Conservation (phyloP, 2,329 filamentous ascomycete genomes). For the Aspergillus tamarii region DNA sequence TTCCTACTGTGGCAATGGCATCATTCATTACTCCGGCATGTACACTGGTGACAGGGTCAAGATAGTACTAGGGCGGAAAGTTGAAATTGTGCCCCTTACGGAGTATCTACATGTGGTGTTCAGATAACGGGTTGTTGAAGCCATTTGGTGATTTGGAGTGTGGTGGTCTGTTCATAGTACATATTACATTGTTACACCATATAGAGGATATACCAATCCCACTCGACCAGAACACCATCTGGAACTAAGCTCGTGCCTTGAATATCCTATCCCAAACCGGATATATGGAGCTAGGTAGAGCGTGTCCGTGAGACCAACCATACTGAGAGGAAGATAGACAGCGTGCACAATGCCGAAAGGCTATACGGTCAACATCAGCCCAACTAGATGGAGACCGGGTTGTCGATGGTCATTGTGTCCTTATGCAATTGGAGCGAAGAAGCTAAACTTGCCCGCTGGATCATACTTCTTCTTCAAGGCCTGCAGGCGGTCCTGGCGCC, state of each 20-base stretch:
- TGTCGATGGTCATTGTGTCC: background rate
- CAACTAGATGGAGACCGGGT: too few species aligned
- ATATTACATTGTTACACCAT: too few species aligned
- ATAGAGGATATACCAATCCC: too few species aligned
- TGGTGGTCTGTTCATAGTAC: background rate
- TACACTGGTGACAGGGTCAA: background rate
- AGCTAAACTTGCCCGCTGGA: conserved; percentile 34
- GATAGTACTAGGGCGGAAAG: rapidly evolving
- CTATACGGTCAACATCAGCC: background rate
- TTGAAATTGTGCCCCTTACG: rapidly evolving
- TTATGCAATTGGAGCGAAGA: conserved; percentile 20
- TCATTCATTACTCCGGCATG: background rate
- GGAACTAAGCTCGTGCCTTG: too few species aligned
- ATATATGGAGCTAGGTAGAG: background rate
- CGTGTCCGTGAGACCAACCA: background rate
- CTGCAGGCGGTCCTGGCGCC: conserved; percentile 35
- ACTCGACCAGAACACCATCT: too few species aligned
- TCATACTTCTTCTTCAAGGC: conserved; percentile 41
- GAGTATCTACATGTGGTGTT: background rate
- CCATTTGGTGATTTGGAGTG: background rate
- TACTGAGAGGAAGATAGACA: background rate
- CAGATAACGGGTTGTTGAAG: background rate
- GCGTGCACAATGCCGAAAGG: background rate
- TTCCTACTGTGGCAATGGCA: too few species aligned
- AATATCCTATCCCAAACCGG: too few species aligned